Conservation (phyloP, 2,329 filamentous ascomycete genomes). For the Xylaria sp. region DNA sequence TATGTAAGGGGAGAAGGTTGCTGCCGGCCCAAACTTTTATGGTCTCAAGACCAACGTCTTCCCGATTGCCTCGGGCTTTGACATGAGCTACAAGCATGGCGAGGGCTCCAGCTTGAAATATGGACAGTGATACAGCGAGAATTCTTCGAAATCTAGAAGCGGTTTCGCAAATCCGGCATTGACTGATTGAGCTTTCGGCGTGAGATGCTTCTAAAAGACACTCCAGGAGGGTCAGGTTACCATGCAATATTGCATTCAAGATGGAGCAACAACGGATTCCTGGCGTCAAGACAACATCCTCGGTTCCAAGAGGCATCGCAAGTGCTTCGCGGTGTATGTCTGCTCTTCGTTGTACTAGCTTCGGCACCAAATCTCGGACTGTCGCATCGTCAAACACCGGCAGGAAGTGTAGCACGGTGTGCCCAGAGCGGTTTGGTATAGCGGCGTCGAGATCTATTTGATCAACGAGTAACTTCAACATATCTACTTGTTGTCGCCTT, state of each 20-base stretch:
- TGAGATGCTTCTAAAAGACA: slow-evolving; percentile 9
- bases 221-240: neutral
- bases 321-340: slow-evolving; percentile 7
- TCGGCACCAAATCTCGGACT: neutral
- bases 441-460: neutral
- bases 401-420: slow-evolving; percentile 12
- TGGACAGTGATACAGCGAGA: slow-evolving; percentile 4
- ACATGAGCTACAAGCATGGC: neutral
- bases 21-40: slow-evolving; percentile 4
- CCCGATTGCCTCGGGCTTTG: neutral
- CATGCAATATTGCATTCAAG: slow-evolving; percentile 5
- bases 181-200: neutral
- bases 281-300: neutral
- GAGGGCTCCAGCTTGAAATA: slow-evolving; percentile 7
- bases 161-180: slow-evolving; percentile 8
- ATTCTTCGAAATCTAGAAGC: slow-evolving; percentile 9
- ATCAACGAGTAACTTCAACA: neutral
- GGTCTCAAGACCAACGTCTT: neutral
- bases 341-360: neutral
- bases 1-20: slow-evolving; percentile 3
- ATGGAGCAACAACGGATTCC: slow-evolving; percentile 6
- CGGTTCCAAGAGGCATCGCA: neutral
- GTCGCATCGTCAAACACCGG: neutral
- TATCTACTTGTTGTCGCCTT: neutral
- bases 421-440: slow-evolving; percentile 1